phyloP scores from a whole-genome alignment of 768 basidiomycete species.

The Fomitopsis pulvina region DNA sequence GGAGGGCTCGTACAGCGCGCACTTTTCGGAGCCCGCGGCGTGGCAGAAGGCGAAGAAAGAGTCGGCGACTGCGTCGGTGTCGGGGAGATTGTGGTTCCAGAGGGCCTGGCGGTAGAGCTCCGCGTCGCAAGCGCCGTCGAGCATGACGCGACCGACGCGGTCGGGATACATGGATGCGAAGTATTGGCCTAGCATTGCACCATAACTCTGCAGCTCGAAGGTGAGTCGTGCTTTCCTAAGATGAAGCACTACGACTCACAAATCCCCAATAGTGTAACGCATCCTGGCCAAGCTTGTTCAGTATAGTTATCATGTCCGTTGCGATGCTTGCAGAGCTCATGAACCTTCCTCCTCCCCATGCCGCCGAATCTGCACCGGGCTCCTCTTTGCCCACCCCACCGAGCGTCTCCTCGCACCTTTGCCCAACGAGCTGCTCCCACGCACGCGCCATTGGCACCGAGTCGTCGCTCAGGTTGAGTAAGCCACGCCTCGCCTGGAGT shows the following conservation, averaged over 20 bases:
- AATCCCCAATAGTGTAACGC: conserved; percentile 26
- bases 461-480: conserved; percentile 10
- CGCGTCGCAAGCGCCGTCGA: conserved; percentile 25
- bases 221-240: neutral
- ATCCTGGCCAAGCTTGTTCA: conserved; percentile 19
- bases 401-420: conserved; percentile 6
- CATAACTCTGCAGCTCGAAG: conserved; percentile 8
- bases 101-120: conserved; percentile 15
- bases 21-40: conserved; percentile 16
- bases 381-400: conserved; percentile 6
- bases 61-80: conserved; percentile 17
- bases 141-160: conserved; percentile 23
- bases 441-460: neutral
- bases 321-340: conserved; percentile 23
- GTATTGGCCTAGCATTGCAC: conserved; percentile 14
- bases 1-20: conserved; percentile 19
- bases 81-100: conserved; percentile 18
- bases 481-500: conserved; percentile 3
- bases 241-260: neutral
- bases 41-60: conserved; percentile 15
- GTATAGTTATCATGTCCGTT: conserved; percentile 25
- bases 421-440: conserved; percentile 2
- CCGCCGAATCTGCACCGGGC: neutral
- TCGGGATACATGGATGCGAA: conserved; percentile 27
- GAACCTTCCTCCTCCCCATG: conserved; percentile 12